Conservation (phyloP, 495 filamentous ascomycete species). For the Cercophora scortea region DNA sequence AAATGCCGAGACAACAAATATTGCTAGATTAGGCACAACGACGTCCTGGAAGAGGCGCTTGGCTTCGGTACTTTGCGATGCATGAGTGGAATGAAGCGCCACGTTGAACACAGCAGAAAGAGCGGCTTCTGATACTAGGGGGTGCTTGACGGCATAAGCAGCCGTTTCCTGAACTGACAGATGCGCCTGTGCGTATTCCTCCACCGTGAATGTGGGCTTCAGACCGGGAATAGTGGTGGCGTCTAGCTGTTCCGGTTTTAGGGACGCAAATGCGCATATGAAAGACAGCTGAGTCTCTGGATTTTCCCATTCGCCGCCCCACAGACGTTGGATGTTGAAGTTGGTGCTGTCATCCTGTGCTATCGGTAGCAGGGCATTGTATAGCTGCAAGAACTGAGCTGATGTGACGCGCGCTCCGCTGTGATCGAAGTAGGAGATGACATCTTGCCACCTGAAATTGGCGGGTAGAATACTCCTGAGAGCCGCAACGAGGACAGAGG, state of each 20-base stretch:
- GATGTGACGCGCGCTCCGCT: slow-evolving; percentile 65
- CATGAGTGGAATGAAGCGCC: slow-evolving; percentile 55
- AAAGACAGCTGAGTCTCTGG: slow-evolving; percentile 85
- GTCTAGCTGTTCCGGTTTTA: slow-evolving; percentile 66
- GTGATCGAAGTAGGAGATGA: slow-evolving; percentile 78
- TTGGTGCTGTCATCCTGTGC: slow-evolving; percentile 46
- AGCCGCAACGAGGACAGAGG: slow-evolving; percentile 61
- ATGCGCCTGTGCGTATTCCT: slow-evolving; percentile 67
- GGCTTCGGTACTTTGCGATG: slow-evolving; percentile 58
- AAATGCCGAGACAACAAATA: slow-evolving; percentile 74
- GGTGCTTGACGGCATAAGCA: slow-evolving; percentile 69
- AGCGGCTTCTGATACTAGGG: slow-evolving; percentile 81
- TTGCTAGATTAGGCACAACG: slow-evolving; percentile 59
- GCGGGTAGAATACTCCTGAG: slow-evolving; percentile 35
- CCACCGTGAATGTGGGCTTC: slow-evolving; percentile 64
- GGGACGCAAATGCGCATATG: slow-evolving; percentile 67
- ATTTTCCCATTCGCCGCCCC: slow-evolving; percentile 86
- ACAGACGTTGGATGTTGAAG: slow-evolving; percentile 73
- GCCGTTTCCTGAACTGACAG: slow-evolving; percentile 63
- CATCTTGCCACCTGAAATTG: slow-evolving; percentile 75
- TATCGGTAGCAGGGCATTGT: slow-evolving; percentile 62
- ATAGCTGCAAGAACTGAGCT: slow-evolving; percentile 72
- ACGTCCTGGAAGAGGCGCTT: slow-evolving; percentile 59
- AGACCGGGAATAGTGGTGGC: slow-evolving; percentile 74
- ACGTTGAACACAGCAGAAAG: slow-evolving; percentile 74